Conservation (phyloP, 495 filamentous ascomycete species). For the Pseudomonodictys pantanalensis region DNA sequence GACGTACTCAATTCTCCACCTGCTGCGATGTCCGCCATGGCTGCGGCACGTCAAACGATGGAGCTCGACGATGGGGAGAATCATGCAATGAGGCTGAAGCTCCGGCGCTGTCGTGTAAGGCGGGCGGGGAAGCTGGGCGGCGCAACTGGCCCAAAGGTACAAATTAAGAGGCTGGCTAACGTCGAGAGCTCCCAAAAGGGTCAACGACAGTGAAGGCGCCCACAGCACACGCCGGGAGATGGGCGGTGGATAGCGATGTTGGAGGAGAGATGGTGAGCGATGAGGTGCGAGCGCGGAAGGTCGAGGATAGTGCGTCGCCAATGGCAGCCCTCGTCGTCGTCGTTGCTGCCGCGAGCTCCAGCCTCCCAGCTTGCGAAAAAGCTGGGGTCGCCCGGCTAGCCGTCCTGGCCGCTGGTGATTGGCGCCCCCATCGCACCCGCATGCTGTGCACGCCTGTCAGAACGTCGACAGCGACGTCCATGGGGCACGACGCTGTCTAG, state of each 20-base stretch:
- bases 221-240: background rate
- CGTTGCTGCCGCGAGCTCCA: background rate
- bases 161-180: constrained; percentile 21
- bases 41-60: constrained; percentile 10
- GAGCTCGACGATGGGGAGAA: constrained; percentile 16
- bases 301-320: too few species aligned
- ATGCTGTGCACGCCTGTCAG: background rate
- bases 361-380: background rate
- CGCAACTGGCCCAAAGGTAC: constrained; percentile 2
- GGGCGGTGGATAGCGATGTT: too few species aligned
- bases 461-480: background rate
- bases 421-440: background rate
- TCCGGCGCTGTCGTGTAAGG: constrained; percentile 26
- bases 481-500: background rate
- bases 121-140: constrained; percentile 19
- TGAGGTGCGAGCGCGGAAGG: background rate
- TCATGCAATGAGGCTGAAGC: constrained; percentile 35
- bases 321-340: background rate
- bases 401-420: background rate
- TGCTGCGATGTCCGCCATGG: constrained; percentile 29
- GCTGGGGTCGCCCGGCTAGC: background rate
- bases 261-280: background rate
- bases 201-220: background rate
- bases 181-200: background rate
- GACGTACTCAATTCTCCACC: constrained; percentile 31